A percentile compares a stretch with the other conserved stretches of the same genome.
Evolutionary conservation across 1,284 basidiomycete genomes (phyloP).

Genomic region (Ustilago tritici): DNA sequence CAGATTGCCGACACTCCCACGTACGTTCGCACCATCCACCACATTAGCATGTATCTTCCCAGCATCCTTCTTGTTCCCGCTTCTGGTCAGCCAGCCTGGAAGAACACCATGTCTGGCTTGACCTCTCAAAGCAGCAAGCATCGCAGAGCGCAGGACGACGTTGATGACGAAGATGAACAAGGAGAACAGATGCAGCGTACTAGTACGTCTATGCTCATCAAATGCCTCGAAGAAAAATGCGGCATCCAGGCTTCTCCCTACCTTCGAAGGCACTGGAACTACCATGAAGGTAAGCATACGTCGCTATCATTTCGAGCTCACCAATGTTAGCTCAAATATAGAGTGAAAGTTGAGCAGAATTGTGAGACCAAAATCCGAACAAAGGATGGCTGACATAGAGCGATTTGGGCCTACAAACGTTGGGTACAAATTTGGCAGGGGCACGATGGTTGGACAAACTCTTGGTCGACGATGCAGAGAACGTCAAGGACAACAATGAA

Average conservation of each 20-base stretch:
- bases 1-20: slow-evolving; percentile 73
- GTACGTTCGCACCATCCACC: slow-evolving; percentile 87
- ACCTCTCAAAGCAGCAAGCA: slow-evolving; percentile 11
- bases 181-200: neutral
- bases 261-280: slow-evolving; percentile 83
- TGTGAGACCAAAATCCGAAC: neutral
- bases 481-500: neutral
- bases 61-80: slow-evolving; percentile 74
- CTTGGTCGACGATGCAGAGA: slow-evolving; percentile 79
- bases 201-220: slow-evolving; percentile 73
- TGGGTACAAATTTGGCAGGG: slow-evolving; percentile 72
- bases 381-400: neutral
- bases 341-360: neutral
- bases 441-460: slow-evolving; percentile 81
- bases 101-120: neutral
- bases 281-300: slow-evolving; percentile 75
- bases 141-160: neutral
- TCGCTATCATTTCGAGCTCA: neutral
- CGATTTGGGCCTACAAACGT: neutral
- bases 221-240: slow-evolving; percentile 80
- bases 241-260: slow-evolving; percentile 77
- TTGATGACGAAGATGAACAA: neutral
- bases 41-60: slow-evolving; percentile 82
- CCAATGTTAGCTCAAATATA: neutral
- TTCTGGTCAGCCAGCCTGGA: neutral